Percentiles rank a stretch among this genome's conserved stretches.
Evolutionary conservation across 2,329 filamentous ascomycete species (phyloP).

Genomic region (Zasmidium citrigriseum): DNA sequence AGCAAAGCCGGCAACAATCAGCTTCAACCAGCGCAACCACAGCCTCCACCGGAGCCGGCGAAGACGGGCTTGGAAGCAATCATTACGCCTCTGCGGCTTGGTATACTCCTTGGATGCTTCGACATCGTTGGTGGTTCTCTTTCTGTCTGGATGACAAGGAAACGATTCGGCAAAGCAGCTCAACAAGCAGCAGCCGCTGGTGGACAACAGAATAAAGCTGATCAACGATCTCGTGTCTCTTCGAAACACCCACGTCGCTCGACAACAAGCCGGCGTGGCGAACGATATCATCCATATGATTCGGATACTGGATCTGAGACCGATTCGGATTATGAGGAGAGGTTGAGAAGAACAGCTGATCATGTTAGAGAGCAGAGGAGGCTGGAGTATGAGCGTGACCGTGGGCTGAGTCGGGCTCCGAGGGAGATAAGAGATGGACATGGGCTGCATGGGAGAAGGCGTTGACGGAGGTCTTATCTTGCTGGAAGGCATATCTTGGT

Average conservation of each 20-base stretch:
- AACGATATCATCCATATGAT: neutral
- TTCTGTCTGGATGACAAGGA: slow-evolving; percentile 21
- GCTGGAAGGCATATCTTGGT: too few species aligned
- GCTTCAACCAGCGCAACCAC: neutral
- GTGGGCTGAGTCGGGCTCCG: neutral
- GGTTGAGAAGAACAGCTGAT: neutral
- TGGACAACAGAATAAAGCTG: neutral
- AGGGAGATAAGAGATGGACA: neutral
- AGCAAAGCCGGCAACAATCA: neutral
- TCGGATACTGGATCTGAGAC: neutral
- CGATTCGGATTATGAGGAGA: slow-evolving; percentile 5
- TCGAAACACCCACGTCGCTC: neutral
- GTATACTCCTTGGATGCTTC: slow-evolving; percentile 20
- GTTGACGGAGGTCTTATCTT: too few species aligned
- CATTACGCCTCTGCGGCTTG: slow-evolving; percentile 21
- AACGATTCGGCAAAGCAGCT: slow-evolving; percentile 19
- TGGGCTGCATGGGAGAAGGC: neutral
- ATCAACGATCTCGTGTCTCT: neutral
- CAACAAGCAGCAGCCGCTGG: slow-evolving; percentile 3
- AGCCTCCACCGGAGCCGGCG: too few species aligned
- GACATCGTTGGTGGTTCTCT: slow-evolving; percentile 20
- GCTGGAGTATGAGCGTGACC: neutral
- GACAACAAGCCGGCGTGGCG: neutral
- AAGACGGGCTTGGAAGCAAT: slow-evolving; percentile 9
- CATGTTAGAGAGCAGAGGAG: slow-evolving; percentile 4